These are phyloP conservation scores for Fusarium sarcochroum DNA, from an alignment of 2,329 filamentous ascomycete species.

Conservation along the genomic window DNA sequence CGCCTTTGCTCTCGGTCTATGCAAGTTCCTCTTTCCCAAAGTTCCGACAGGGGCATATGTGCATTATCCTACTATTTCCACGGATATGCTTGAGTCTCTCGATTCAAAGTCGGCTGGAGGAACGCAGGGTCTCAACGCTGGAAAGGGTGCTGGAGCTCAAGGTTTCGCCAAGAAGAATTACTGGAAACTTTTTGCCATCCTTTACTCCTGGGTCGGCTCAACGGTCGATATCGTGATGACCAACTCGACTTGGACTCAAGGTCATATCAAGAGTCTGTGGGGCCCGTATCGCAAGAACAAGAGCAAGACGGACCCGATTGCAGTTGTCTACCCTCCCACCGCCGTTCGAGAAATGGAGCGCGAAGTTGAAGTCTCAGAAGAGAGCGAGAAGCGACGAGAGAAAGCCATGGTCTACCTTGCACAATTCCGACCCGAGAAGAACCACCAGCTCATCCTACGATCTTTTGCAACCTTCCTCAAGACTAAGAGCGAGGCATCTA, in stretches of 20 bases:
- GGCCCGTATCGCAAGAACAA: constrained; percentile 67
- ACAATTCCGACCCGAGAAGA: constrained; percentile 98
- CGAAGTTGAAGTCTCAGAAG: constrained; percentile 78
- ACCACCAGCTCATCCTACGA: constrained; percentile 87
- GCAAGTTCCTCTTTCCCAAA: constrained; percentile 82
- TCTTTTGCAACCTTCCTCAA: constrained; percentile 85
- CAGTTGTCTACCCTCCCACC: constrained; percentile 91
- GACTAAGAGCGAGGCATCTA: constrained; percentile 63
- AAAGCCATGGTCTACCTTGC: constrained; percentile 90
- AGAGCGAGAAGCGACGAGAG: constrained; percentile 78
- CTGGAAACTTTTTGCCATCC: constrained; percentile 85
- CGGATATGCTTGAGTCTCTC: constrained; percentile 92
- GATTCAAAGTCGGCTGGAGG: constrained; percentile 72
- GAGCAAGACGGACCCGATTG: constrained; percentile 68
- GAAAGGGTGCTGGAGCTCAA: constrained; percentile 79
- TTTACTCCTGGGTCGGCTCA: constrained; percentile 87
- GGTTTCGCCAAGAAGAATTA: constrained; percentile 83
- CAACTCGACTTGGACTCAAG: constrained; percentile 95
- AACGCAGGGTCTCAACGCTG: constrained; percentile 83
- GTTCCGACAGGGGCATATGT: constrained; percentile 94
- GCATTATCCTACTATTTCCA: constrained; percentile 98
- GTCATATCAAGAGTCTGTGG: constrained; percentile 87
- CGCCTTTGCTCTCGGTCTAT: constrained; percentile 87
- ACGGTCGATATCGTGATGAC: constrained; percentile 96
- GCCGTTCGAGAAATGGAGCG: constrained; percentile 87